Percentiles rank a stretch among this genome's conserved stretches.
These are phyloP conservation scores for Biancaea sappan DNA, from an alignment of 306 rosid genomes.

Conservation along the genomic window DNA sequence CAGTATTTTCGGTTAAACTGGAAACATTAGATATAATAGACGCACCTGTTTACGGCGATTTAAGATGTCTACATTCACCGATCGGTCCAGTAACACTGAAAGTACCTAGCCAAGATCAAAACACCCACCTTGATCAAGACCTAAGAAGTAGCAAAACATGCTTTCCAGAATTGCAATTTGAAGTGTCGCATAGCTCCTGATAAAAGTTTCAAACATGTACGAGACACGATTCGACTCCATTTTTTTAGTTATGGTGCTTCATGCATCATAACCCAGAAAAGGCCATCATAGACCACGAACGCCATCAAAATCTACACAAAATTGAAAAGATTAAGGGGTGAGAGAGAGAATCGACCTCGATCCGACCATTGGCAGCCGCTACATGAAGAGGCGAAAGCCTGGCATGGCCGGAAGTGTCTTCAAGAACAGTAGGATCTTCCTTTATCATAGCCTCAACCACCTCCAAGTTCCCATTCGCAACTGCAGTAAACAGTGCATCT, in stretches of 20 bases:
- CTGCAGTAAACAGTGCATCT: slow-evolving; percentile 57
- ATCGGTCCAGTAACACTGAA: slow-evolving; percentile 61
- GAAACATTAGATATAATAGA: background rate
- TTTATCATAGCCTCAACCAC: slow-evolving; percentile 46
- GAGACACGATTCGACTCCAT: background rate
- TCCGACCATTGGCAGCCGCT: slow-evolving; percentile 79
- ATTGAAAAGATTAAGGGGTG: background rate
- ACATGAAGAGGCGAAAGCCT: slow-evolving; percentile 68
- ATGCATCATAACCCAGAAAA: slow-evolving; percentile 14
- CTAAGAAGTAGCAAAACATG: background rate
- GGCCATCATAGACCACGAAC: slow-evolving; percentile 1
- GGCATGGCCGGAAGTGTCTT: slow-evolving; percentile 44
- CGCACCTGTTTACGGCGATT: slow-evolving; percentile 77
- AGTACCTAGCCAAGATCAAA: slow-evolving; percentile 57
- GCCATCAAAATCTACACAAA: background rate
- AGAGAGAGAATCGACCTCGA: slow-evolving; percentile 56
- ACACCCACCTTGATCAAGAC: slow-evolving; percentile 26
- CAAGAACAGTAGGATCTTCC: slow-evolving; percentile 52
- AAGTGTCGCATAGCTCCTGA: background rate
- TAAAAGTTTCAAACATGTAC: background rate
- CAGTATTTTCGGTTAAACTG: background rate
- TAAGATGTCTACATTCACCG: slow-evolving; percentile 59
- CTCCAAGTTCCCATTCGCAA: slow-evolving; percentile 66
- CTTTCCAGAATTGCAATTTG: background rate
- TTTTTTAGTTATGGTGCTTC: background rate